A percentile compares a stretch with the other conserved stretches of the same genome.
Conservation (phyloP, 2,329 filamentous ascomycete species). For the Cladosporium oxysporum region DNA sequence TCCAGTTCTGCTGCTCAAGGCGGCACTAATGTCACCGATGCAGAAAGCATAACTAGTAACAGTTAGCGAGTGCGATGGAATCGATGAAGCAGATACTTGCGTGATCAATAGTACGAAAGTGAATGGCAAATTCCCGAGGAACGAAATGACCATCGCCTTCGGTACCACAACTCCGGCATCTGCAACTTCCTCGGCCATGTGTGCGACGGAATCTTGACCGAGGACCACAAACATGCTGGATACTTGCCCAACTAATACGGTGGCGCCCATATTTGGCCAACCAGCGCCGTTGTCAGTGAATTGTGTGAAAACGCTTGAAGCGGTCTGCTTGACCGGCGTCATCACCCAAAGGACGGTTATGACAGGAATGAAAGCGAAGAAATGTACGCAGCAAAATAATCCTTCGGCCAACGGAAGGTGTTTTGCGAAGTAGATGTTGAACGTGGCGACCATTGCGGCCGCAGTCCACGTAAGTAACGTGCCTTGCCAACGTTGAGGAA, state of each 20-base stretch:
- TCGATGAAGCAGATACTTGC: conserved; percentile 22
- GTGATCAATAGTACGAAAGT: conserved; percentile 18
- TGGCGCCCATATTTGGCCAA: conserved; percentile 37
- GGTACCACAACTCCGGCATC: background rate
- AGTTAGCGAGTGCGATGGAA: conserved; percentile 24
- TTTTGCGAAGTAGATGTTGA: conserved; percentile 47
- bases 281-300: conserved; percentile 40
- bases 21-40: conserved; percentile 32
- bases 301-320: conserved; percentile 38
- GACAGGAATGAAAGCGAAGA: conserved; percentile 43
- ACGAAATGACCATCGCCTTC: too few relatives aligned
- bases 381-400: conserved; percentile 41
- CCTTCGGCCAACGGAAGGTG: conserved; percentile 29
- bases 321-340: conserved; percentile 26
- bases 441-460: conserved; percentile 33
- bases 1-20: conserved; percentile 31
- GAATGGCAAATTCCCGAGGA: background rate
- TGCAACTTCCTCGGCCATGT: conserved; percentile 35
- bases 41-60: conserved; percentile 34
- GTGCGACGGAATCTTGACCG: conserved; percentile 33
- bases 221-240: conserved; percentile 28
- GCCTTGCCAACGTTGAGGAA: conserved; percentile 48
- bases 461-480: conserved; percentile 50
- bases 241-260: conserved; percentile 37
- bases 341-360: conserved; percentile 43